Conservation (phyloP, 1,284 basidiomycete genomes). For the Ustilago hordei region DNA sequence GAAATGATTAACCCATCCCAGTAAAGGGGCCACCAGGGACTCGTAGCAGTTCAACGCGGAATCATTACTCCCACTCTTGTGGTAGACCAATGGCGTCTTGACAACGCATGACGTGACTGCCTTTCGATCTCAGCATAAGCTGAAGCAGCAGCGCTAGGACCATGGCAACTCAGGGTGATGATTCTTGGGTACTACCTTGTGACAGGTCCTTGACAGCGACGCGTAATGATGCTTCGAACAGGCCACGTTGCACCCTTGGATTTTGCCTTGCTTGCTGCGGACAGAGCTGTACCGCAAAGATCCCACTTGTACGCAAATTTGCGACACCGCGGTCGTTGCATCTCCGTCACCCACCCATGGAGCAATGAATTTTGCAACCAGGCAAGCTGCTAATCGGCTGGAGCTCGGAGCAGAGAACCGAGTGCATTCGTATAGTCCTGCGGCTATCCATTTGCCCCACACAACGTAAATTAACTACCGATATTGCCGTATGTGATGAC, state of each 20-base stretch:
- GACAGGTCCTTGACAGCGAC: conserved; percentile 6
- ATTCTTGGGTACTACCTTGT: background rate
- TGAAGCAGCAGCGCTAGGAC: background rate
- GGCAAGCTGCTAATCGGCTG: background rate
- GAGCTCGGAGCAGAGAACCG: background rate
- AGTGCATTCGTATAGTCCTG: background rate
- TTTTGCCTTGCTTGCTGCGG: conserved; percentile 1
- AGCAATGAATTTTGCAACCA: background rate
- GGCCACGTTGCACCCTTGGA: background rate
- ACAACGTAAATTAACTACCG: background rate
- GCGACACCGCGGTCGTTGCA: conserved; percentile 9
- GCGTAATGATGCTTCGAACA: conserved; percentile 5
- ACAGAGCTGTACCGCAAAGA: background rate
- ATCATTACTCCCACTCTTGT: background rate
- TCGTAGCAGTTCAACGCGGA: background rate
- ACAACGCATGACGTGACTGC: background rate
- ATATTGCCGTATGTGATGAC: background rate
- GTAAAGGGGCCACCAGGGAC: background rate
- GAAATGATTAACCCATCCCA: conserved; percentile 2
- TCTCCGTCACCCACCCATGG: background rate
- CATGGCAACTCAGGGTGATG: background rate
- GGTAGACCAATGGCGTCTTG: background rate
- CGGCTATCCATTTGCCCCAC: background rate
- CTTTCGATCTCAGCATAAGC: background rate
- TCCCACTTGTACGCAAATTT: background rate